phyloP scores from a whole-genome alignment of 1,284 basidiomycete species.

The Mycosarcoma mackinlayi region DNA sequence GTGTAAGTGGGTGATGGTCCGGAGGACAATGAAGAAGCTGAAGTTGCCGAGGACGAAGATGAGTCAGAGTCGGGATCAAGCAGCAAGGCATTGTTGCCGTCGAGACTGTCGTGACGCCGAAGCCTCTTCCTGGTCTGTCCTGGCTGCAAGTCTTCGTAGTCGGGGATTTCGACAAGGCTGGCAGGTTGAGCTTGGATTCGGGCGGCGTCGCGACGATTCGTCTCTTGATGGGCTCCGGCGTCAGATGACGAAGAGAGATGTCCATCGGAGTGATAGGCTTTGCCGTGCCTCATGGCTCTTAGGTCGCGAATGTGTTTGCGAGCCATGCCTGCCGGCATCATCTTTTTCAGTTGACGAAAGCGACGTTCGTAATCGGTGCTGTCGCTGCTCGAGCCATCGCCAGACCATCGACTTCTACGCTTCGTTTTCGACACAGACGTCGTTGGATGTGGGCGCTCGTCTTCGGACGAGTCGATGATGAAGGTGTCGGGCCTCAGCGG shows the following conservation, averaged over 20 bases:
- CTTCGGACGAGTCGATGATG: conserved; percentile 36
- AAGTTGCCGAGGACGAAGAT: conserved; percentile 27
- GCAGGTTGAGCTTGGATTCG: conserved; percentile 1
- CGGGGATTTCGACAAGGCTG: conserved; percentile 2
- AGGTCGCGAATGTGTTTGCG: conserved; percentile 63
- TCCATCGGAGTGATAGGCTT: conserved; percentile 58
- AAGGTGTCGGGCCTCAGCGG: background rate
- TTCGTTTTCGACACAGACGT: conserved; percentile 4
- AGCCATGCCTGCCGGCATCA: conserved; percentile 66
- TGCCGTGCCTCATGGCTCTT: conserved; percentile 63
- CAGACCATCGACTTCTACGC: conserved; percentile 48
- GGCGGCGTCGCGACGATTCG: background rate
- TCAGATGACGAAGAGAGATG: conserved; percentile 41
- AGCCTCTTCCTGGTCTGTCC: conserved; percentile 52
- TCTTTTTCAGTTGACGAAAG: conserved; percentile 61
- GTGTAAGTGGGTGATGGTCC: background rate
- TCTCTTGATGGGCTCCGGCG: background rate
- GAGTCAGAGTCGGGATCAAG: conserved; percentile 46
- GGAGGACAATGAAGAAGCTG: conserved; percentile 15
- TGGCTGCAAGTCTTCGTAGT: conserved; percentile 37
- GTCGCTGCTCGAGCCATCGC: conserved; percentile 41
- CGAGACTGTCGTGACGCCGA: conserved; percentile 31
- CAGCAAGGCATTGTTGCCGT: conserved; percentile 34
- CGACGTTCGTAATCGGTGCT: conserved; percentile 63
- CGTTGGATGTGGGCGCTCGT: conserved; percentile 19